phyloP scores from a whole-genome alignment of 768 basidiomycete genomes.

The Cystoderma amianthinum region DNA sequence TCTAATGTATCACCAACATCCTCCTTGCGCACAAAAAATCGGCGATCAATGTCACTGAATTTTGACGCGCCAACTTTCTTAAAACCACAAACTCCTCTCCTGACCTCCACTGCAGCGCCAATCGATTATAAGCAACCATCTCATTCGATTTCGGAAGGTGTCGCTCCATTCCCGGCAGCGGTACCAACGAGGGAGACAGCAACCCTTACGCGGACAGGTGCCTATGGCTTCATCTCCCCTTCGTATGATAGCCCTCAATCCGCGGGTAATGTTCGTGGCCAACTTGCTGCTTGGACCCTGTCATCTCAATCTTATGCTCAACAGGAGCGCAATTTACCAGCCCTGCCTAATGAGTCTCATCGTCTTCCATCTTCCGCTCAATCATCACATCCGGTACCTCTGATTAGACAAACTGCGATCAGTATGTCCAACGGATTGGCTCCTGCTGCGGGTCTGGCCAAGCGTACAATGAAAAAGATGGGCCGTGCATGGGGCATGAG shows the following conservation, averaged over 20 bases:
- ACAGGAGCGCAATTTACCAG: slow-evolving; percentile 12
- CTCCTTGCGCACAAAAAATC: slow-evolving; percentile 41
- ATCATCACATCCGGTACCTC: slow-evolving; percentile 13
- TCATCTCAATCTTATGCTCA: slow-evolving; percentile 7
- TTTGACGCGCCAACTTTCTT: slow-evolving; percentile 21
- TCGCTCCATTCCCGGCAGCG: slow-evolving; percentile 14
- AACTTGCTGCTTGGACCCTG: slow-evolving; percentile 39
- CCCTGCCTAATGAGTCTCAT: slow-evolving; percentile 5
- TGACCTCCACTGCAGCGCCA: slow-evolving; percentile 20
- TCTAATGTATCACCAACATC: slow-evolving; percentile 30
- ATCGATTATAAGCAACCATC: slow-evolving; percentile 23
- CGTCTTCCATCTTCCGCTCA: slow-evolving; percentile 18
- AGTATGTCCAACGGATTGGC: slow-evolving; percentile 66
- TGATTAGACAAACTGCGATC: slow-evolving; percentile 58
- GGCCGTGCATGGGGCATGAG: slow-evolving; percentile 54
- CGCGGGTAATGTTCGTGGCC: slow-evolving; percentile 37
- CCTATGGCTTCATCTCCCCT: slow-evolving; percentile 34
- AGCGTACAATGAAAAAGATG: slow-evolving; percentile 74
- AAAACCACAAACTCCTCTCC: slow-evolving; percentile 14
- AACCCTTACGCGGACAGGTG: slow-evolving; percentile 32
- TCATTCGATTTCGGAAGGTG: slow-evolving; percentile 25
- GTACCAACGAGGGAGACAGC: slow-evolving; percentile 27
- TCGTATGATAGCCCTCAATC: slow-evolving; percentile 8
- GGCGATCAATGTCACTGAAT: slow-evolving; percentile 63
- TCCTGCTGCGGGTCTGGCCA: slow-evolving; percentile 69